Evolutionary conservation across 441 rosid genomes (phyloP).

Genomic region (Syzygium syzygioides): DNA sequence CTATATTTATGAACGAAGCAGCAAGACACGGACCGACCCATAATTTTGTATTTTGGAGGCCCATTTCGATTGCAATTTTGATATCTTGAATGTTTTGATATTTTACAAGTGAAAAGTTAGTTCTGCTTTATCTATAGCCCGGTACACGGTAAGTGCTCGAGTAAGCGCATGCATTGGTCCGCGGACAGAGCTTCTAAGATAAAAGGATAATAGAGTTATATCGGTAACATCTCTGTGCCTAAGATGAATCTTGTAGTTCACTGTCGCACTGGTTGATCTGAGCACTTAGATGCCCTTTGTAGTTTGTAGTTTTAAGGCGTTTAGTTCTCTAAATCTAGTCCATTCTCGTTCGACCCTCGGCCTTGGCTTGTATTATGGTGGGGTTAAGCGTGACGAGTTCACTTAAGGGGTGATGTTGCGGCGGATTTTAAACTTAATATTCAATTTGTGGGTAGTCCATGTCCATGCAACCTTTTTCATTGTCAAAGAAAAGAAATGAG

Average conservation of each 20-base stretch:
- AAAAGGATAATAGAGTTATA: background rate
- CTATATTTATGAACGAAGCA: background rate
- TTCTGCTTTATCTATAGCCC: background rate
- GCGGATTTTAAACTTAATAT: background rate
- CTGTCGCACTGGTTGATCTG: rapidly evolving
- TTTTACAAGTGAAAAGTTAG: background rate
- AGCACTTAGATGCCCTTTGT: too few relatives aligned
- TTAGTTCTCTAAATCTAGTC: too few relatives aligned
- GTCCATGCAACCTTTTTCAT: background rate
- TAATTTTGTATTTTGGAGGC: background rate
- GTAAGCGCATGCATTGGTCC: background rate
- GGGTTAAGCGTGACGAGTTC: too few relatives aligned
- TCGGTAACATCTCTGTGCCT: background rate
- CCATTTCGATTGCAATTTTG: background rate
- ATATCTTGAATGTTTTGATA: background rate
- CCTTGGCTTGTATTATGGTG: too few relatives aligned
- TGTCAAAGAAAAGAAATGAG: background rate
- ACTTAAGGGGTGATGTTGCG: background rate
- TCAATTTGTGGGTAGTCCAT: background rate
- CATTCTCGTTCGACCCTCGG: too few relatives aligned
- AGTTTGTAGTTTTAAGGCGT: too few relatives aligned
- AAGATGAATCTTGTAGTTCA: background rate
- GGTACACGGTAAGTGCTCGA: background rate
- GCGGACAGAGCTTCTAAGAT: background rate
- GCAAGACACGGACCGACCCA: background rate